Evolutionary conservation across 1,139 yeast species (phyloP).

Genomic region (Saccharomyces hybrid): DNA sequence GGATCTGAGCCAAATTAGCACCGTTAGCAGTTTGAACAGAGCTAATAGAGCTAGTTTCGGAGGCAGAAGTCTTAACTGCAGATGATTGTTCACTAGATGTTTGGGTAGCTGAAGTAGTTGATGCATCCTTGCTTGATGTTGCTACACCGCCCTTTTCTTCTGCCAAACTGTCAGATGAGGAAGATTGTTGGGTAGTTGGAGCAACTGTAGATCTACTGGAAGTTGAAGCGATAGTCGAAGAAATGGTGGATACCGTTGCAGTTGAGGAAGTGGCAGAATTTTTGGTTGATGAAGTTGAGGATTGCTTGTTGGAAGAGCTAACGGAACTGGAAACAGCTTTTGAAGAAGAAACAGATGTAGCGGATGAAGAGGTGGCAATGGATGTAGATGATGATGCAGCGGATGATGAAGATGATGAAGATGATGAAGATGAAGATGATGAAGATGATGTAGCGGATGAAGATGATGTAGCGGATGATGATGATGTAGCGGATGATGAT

Average conservation of each 20-base stretch:
- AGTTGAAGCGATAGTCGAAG: constrained; percentile 11
- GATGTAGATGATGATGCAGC: constrained; percentile 6
- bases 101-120: background rate
- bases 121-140: background rate
- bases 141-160: constrained; percentile 1
- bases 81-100: background rate
- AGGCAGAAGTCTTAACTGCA: background rate
- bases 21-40: background rate
- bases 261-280: constrained; percentile 2
- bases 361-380: background rate
- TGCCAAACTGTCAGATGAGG: constrained; percentile 5
- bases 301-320: background rate
- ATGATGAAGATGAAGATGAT: background rate
- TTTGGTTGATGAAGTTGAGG: constrained; percentile 1
- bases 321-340: background rate
- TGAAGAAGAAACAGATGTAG: background rate
- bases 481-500: constrained; percentile 10
- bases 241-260: constrained; percentile 5
- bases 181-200: background rate
- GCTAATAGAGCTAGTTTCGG: background rate
- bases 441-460: constrained; percentile 2
- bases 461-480: constrained; percentile 7
- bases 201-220: constrained; percentile 7
- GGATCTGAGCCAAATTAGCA: background rate
- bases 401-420: constrained; percentile 11